Evolutionary conservation across 1,284 basidiomycete genomes (phyloP), one percentile per base, ranked within the genome.

Genomic region (Neonothopanus nambi): DNA sequence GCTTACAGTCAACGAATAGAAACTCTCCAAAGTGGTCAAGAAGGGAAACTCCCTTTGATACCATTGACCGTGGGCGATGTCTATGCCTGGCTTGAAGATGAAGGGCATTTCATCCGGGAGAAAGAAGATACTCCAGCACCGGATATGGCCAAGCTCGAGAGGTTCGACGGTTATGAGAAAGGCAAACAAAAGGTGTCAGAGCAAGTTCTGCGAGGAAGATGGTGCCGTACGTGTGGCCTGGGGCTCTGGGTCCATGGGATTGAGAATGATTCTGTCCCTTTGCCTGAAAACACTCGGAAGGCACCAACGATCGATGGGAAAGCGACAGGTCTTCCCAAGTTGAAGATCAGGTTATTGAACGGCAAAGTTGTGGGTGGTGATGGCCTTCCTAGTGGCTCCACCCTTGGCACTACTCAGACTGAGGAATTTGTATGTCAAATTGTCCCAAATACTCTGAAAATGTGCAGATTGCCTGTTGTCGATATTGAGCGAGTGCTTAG

Each of bases 71-170:
- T 76, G 13, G 80, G 73, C 3, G 82, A 85, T 48, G 76, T 87
- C 1, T 84, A 78, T 64, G 67, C 66, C 33, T 88, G 84, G 80
- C 72, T 88, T 35, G 73, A 75, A 47, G 77, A 80, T 40, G 71
- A 77, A 56, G 77, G 74, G 4, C 70, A 76, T 44, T 81, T 83
- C 59, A 70, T 72, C 41, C 75, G 76, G 45, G 52, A 46, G 6
- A 39, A 33, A 26, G 40, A 43, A 26, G 21, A 28, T 2, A 36
- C 35, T 20, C 45, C 36, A 18, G 2, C 38, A 13, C 26, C 20
- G 46, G 37, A n/a, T n/a, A n/a, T n/a, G n/a, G n/a, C n/a, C n/a
- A 35, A 48, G 64, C 67, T 30, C 59, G 55, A 39, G 37, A 57
- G 48, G 47, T 39, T 5, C 38, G 49, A 40, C 48, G 36, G 48